Percentiles rank a stretch among this genome's conserved stretches.
Evolutionary conservation across 495 filamentous ascomycete species (phyloP).

Genomic region (Tuber indicum): DNA sequence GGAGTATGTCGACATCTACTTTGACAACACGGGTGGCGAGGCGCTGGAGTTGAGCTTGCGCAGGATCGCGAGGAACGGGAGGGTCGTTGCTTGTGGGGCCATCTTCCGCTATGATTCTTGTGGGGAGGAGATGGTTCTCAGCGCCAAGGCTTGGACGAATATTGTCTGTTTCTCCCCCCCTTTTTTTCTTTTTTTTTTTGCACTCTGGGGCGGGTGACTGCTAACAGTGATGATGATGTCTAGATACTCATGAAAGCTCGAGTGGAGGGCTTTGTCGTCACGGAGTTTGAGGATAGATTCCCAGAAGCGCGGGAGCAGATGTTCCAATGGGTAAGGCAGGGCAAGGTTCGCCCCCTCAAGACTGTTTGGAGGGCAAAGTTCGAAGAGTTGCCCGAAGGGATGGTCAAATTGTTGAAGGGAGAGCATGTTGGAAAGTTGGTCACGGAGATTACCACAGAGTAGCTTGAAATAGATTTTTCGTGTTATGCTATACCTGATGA

Average conservation of each 20-base stretch:
- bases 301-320: constrained; percentile 47
- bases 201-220: neutral
- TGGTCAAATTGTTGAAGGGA: constrained; percentile 52
- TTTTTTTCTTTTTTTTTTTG: too few species aligned
- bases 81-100: constrained; percentile 59
- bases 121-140: constrained; percentile 40
- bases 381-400: constrained; percentile 48
- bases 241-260: constrained; percentile 48
- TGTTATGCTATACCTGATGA: neutral
- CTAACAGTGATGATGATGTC: neutral
- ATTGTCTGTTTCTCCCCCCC: constrained; percentile 25
- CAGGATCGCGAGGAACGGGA: constrained; percentile 51
- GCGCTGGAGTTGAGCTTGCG: constrained; percentile 58
- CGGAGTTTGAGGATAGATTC: constrained; percentile 49
- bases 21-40: constrained; percentile 65
- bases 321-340: constrained; percentile 50
- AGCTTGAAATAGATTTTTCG: neutral
- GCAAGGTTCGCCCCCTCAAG: constrained; percentile 53
- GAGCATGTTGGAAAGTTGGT: constrained; percentile 52
- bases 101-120: constrained; percentile 50
- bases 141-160: constrained; percentile 50
- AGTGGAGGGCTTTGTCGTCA: constrained; percentile 59
- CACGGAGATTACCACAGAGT: constrained; percentile 32
- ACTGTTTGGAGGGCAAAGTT: constrained; percentile 54
- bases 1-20: constrained; percentile 60